Base-by-base conservation (phyloP, 2,329 filamentous ascomycete genomes). In the Monilinia polystroma region DNA sequence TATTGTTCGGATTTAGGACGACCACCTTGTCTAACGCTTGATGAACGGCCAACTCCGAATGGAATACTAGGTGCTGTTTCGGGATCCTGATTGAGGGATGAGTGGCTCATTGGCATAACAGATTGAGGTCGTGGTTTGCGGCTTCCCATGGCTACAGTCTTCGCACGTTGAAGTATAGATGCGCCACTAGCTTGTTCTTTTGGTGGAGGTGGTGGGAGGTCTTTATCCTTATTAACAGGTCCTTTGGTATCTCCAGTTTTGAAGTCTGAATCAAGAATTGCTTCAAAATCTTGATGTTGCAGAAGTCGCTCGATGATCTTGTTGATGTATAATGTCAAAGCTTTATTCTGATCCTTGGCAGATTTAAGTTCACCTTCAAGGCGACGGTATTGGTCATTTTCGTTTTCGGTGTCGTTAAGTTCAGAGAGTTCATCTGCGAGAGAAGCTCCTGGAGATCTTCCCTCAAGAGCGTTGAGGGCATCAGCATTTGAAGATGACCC, bases 221-320 rank as follows among this genome's bases (percentile, higher is more conserved):
- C 93, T 78, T 97, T 97, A 78, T 95, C 89, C 49, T 82, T 70
- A 38, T 74, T 74, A 20, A 66, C 74, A 45, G 45, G 58, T 26
- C 55, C 57, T 38, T 66, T 66, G 11, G 26, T 14, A 52, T 59
- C 64, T 67, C 70, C 70, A 14, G 74, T 78, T 76, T 87, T 87
- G 70, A 82, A 80, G 66, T 89, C 86, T 63, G 86, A 86, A 76
- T 96, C 92, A 52, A 97, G 83, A 68, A 98, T 96, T 69, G 92
- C 88, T 80, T 99, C 94, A 72, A 97, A 98, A 72, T 96, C 93
- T 75, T 96, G 91, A 79, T 97, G 91, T 76, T 96, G 91, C 69
- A 99, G 85, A 55, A 99, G 86, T 66, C 95, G 90, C 78, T 95
- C 95, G 77, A 99, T 97, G 78, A 99, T 98, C 81, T 95, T 96